A percentile compares a stretch with the other conserved stretches of the same genome.
Evolutionary conservation across 305 asterid species (phyloP).

Genomic region (Fraxinus dipetala): DNA sequence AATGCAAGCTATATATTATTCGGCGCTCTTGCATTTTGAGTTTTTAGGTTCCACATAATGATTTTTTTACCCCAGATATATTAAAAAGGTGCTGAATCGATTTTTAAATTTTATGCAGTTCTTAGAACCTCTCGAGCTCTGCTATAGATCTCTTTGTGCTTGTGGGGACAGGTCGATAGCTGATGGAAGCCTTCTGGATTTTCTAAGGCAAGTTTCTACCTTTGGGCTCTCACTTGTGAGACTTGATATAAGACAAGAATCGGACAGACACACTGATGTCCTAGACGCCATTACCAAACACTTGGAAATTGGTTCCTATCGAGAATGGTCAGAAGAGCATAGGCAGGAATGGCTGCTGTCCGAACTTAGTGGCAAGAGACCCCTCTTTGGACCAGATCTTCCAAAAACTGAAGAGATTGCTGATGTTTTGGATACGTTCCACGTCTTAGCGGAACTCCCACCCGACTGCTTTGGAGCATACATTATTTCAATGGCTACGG

Average conservation of each 20-base stretch:
- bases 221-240: constrained; percentile 52
- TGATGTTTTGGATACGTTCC: constrained; percentile 50
- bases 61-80: neutral
- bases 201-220: constrained; percentile 55
- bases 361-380: constrained; percentile 51
- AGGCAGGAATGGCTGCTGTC: constrained; percentile 56
- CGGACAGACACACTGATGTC: constrained; percentile 53
- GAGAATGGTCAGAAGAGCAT: constrained; percentile 52
- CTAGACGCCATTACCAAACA: constrained; percentile 46
- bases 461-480: constrained; percentile 54
- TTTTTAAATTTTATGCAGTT: constrained; percentile 33
- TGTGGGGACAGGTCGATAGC: constrained; percentile 52
- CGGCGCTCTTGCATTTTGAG: neutral
- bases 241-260: constrained; percentile 54
- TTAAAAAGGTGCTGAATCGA: neutral
- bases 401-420: constrained; percentile 52
- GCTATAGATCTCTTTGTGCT: constrained; percentile 52
- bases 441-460: constrained; percentile 53
- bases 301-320: constrained; percentile 48
- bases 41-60: neutral
- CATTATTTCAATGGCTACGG: constrained; percentile 54
- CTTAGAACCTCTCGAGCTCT: constrained; percentile 54
- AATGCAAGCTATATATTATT: neutral
- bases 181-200: constrained; percentile 56
- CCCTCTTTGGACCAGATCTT: constrained; percentile 53